Percentiles rank a stretch among this genome's conserved stretches.
These are phyloP conservation scores for Xylariaceae sp. DNA, from an alignment of 2,329 filamentous ascomycete species.

Conservation along the genomic window DNA sequence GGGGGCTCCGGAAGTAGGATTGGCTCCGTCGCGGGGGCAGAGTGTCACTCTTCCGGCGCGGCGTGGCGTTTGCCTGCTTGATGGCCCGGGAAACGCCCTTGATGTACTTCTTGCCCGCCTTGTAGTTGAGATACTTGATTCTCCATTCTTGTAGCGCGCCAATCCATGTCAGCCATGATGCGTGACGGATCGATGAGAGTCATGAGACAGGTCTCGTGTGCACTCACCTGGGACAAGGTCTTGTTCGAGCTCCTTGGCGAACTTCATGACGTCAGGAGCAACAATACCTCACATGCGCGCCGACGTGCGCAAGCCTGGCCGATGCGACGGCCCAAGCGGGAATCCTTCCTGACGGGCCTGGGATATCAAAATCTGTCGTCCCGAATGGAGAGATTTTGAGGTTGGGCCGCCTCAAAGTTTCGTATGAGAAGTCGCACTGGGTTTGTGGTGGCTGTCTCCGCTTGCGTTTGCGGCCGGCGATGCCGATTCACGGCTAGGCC, in stretches of 20 bases:
- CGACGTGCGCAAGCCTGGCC: too few relatives aligned
- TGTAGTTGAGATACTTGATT: constrained; percentile 91
- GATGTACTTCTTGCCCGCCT: constrained; percentile 88
- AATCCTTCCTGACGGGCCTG: too few relatives aligned
- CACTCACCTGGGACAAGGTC: constrained; percentile 71
- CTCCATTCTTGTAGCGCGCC: constrained; percentile 61
- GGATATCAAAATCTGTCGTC: too few relatives aligned
- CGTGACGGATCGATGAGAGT: constrained; percentile 2
- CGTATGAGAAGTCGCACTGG: too few relatives aligned
- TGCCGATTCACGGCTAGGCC: too few relatives aligned
- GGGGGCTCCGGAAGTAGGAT: constrained; percentile 21
- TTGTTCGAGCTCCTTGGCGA: constrained; percentile 72
- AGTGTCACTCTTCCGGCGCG: constrained; percentile 27
- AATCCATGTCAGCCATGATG: constrained; percentile 1
- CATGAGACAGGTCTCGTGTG: not conserved
- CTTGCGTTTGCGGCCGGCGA: too few relatives aligned
- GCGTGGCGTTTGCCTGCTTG: constrained; percentile 49
- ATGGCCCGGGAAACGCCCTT: constrained; percentile 74
- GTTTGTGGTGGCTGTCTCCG: too few relatives aligned
- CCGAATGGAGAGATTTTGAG: too few relatives aligned
- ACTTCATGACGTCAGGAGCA: constrained; percentile 52
- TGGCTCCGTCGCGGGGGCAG: constrained; percentile 24
- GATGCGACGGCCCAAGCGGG: too few relatives aligned
- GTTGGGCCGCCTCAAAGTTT: too few relatives aligned
- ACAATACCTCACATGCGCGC: too few relatives aligned